A percentile compares a stretch with the other conserved stretches of the same genome.
Evolutionary conservation across 805 yeast genomes (phyloP).

Genomic region (Saccharomyces mikatae): DNA sequence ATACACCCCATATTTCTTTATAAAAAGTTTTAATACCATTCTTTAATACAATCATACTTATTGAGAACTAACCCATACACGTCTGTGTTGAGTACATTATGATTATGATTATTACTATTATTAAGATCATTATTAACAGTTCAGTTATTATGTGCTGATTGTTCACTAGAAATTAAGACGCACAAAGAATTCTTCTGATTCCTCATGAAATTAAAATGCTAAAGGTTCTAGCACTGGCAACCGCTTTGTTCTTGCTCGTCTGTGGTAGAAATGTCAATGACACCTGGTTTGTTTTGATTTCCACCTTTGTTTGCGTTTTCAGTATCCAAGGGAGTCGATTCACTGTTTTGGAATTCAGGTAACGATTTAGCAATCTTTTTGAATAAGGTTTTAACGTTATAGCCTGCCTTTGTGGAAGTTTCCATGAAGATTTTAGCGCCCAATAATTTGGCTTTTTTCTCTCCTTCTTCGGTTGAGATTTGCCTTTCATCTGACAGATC

Average conservation of each 20-base stretch:
- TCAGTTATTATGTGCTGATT: background rate
- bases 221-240: constrained; percentile 33
- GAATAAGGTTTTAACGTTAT: constrained; percentile 83
- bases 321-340: constrained; percentile 18
- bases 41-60: background rate
- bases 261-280: constrained; percentile 37
- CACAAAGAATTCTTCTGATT: background rate
- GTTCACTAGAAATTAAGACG: background rate
- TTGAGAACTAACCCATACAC: background rate
- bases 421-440: constrained; percentile 81
- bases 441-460: constrained; percentile 58
- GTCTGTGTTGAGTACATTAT: background rate
- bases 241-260: constrained; percentile 30
- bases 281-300: constrained; percentile 31
- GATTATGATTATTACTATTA: background rate
- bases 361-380: constrained; percentile 84
- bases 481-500: constrained; percentile 77
- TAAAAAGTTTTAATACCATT: background rate
- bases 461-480: constrained; percentile 79
- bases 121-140: background rate
- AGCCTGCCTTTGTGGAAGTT: constrained; percentile 90
- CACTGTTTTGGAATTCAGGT: constrained; percentile 62
- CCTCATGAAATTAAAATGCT: background rate
- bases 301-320: constrained; percentile 22
- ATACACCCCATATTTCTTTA: background rate